Conservation (phyloP, 2,329 filamentous ascomycete species). For the Hypoxylon sp. region DNA sequence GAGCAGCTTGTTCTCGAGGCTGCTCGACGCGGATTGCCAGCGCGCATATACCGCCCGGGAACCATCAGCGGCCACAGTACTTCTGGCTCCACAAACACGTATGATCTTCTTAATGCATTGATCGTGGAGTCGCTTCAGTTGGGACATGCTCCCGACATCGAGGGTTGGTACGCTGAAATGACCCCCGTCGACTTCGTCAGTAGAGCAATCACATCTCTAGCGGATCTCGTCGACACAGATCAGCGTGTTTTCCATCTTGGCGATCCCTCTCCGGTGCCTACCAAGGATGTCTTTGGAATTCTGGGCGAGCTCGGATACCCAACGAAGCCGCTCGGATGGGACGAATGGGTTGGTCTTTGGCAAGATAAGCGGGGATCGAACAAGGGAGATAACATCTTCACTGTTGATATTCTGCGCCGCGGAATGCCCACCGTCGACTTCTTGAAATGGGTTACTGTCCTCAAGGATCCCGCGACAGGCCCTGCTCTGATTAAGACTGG, state of each 20-base stretch:
- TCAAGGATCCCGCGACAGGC: slow-evolving; percentile 76
- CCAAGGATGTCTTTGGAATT: slow-evolving; percentile 71
- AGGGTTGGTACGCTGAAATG: slow-evolving; percentile 85
- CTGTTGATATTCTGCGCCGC: slow-evolving; percentile 81
- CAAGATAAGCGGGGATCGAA: slow-evolving; percentile 73
- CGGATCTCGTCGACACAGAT: slow-evolving; percentile 70
- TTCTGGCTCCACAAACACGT: slow-evolving; percentile 81
- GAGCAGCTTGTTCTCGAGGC: slow-evolving; percentile 80
- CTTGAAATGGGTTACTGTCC: slow-evolving; percentile 75
- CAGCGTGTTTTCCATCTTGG: slow-evolving; percentile 80
- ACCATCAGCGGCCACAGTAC: slow-evolving; percentile 83
- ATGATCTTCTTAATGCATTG: slow-evolving; percentile 80
- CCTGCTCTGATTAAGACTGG: slow-evolving; percentile 65
- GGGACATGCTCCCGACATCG: slow-evolving; percentile 75
- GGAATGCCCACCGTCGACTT: slow-evolving; percentile 84
- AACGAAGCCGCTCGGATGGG: slow-evolving; percentile 74
- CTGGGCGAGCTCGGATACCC: slow-evolving; percentile 76
- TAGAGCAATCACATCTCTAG: slow-evolving; percentile 76
- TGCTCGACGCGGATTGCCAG: slow-evolving; percentile 73
- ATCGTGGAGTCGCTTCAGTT: slow-evolving; percentile 82
- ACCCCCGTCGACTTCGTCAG: slow-evolving; percentile 86
- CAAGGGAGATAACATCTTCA: slow-evolving; percentile 78
- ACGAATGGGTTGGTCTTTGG: slow-evolving; percentile 81
- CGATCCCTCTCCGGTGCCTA: slow-evolving; percentile 77
- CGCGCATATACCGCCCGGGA: slow-evolving; percentile 77